Conservation (phyloP, 148 eudicot genomes). For the Rhododendron mucronatum region DNA sequence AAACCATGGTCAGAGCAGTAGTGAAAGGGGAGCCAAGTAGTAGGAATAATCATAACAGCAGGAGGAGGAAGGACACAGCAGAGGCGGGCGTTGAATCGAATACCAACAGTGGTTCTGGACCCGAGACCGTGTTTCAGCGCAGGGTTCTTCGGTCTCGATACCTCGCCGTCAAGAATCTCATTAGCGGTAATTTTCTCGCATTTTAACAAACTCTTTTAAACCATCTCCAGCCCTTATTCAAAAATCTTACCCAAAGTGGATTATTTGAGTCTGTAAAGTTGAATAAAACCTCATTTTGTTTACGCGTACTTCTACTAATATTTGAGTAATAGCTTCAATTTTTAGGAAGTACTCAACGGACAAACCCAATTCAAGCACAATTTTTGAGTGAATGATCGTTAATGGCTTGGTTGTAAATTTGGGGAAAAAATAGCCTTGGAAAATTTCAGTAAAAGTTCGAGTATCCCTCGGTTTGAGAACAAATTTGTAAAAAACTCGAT, state of each 20-base stretch:
- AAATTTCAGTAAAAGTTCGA: not conserved
- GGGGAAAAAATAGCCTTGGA: not conserved
- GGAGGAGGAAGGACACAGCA: slow-evolving; percentile 1
- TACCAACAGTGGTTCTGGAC: not conserved
- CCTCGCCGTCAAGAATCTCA: slow-evolving; percentile 61
- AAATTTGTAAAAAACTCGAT: not conserved
- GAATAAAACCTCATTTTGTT: not conserved
- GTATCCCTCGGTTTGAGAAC: not conserved
- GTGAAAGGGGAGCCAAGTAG: slow-evolving; percentile 15
- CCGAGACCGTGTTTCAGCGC: slow-evolving; percentile 34
- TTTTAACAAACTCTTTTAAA: not conserved
- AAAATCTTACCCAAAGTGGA: not conserved
- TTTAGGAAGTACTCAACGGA: not conserved
- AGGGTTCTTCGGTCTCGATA: slow-evolving; percentile 69
- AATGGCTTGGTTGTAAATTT: not conserved
- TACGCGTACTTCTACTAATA: not conserved
- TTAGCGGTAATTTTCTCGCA: slow-evolving; percentile 37
- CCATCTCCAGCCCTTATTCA: not conserved
- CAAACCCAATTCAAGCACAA: not conserved
- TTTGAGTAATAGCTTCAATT: not conserved
- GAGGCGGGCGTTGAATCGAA: slow-evolving; percentile 12
- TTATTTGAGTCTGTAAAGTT: not conserved
- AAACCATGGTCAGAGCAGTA: slow-evolving; percentile 19
- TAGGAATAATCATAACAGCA: not conserved
- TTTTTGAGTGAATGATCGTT: too few relatives aligned